These are phyloP conservation scores for Neopestalotiopsis sp. DNA, from an alignment of 2,329 filamentous ascomycete species.

Conservation along the genomic window DNA sequence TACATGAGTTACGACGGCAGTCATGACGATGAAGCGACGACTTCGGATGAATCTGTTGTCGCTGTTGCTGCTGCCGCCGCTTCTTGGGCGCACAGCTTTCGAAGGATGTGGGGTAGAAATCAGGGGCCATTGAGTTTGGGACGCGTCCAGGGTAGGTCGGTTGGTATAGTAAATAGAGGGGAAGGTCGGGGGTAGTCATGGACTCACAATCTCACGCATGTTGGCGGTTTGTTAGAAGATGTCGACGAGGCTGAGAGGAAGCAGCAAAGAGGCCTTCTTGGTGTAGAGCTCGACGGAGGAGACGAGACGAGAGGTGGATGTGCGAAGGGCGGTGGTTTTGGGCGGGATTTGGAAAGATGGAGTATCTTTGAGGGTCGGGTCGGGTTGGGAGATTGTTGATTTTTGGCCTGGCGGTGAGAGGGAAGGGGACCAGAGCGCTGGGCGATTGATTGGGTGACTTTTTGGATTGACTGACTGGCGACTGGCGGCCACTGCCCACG, in stretches of 20 bases:
- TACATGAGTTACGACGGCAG: not conserved
- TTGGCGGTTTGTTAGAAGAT: slow-evolving; percentile 45
- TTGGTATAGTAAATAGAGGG: slow-evolving; percentile 27
- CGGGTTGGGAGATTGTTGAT: slow-evolving; percentile 19
- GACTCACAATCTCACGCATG: slow-evolving; percentile 78
- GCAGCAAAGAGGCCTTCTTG: not conserved
- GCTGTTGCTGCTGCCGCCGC: not conserved
- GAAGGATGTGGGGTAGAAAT: slow-evolving; percentile 31
- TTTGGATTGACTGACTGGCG: not conserved
- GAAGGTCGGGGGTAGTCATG: slow-evolving; percentile 21
- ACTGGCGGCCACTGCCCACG: slow-evolving; percentile 9
- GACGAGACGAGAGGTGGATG: slow-evolving; percentile 14
- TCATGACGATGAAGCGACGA: not conserved
- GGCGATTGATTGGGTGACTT: slow-evolving; percentile 1
- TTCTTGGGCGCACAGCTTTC: slow-evolving; percentile 2
- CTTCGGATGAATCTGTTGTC: not conserved
- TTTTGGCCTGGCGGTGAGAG: slow-evolving; percentile 20
- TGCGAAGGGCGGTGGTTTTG: slow-evolving; percentile 7
- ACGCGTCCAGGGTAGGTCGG: slow-evolving; percentile 20
- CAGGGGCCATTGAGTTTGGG: slow-evolving; percentile 36
- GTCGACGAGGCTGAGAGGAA: slow-evolving; percentile 6
- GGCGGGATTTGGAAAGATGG: slow-evolving; percentile 14
- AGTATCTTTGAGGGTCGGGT: slow-evolving; percentile 14
- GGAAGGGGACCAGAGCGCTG: not conserved
- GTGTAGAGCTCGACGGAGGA: slow-evolving; percentile 9